Conservation (phyloP, 345 rosid species). For the Rhizophora mangle region DNA sequence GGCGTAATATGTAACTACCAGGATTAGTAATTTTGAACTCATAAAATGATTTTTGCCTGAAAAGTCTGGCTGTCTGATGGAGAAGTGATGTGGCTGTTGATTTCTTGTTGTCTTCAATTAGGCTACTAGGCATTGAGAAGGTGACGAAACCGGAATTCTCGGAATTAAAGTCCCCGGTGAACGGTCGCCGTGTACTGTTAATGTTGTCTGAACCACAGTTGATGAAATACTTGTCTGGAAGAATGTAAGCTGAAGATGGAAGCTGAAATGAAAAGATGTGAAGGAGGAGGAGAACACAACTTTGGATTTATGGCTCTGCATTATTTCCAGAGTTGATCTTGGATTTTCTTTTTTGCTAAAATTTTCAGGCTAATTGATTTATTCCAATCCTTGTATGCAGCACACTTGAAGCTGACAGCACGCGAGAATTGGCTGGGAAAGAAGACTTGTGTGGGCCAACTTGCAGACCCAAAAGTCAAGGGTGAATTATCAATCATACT, state of each 20-base stretch:
- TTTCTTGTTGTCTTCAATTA: background rate
- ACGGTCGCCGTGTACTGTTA: background rate
- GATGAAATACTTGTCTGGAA: conserved; percentile 43
- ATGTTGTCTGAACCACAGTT: conserved; percentile 46
- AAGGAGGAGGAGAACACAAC: conserved; percentile 13
- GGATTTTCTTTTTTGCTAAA: no score
- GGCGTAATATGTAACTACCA: conserved; percentile 19
- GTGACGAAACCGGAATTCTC: conserved; percentile 16
- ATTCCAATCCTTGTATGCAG: no score
- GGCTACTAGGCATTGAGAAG: conserved; percentile 12
- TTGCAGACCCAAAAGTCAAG: background rate
- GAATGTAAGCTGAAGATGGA: conserved; percentile 25
- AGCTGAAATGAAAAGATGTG: conserved; percentile 7
- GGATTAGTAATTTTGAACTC: conserved; percentile 2
- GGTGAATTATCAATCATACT: background rate
- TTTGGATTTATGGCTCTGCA: background rate
- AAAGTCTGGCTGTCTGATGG: conserved; percentile 25
- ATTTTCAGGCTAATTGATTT: no score
- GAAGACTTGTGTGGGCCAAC: background rate
- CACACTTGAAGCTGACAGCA: no score
- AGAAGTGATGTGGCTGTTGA: conserved; percentile 11
- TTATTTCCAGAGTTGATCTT: conserved; percentile 10
- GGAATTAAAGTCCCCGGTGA: conserved; percentile 35
- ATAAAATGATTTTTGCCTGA: conserved; percentile 8
- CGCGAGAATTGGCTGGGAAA: no score